These are phyloP conservation scores for Russula griseocarnosa DNA, from an alignment of 768 basidiomycete genomes.

Conservation along the genomic window DNA sequence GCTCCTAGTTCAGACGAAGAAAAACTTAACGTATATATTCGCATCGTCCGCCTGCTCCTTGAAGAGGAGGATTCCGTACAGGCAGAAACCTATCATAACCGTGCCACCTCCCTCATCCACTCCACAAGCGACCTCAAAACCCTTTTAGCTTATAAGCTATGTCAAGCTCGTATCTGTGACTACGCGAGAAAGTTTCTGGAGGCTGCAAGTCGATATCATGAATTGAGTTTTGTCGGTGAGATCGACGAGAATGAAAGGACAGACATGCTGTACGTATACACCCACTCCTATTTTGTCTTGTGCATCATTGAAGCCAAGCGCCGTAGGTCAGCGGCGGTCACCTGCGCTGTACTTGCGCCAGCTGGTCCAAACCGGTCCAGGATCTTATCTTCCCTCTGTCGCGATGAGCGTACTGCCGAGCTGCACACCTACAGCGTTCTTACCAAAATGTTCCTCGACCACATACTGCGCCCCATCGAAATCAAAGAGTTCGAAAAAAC, in stretches of 20 bases:
- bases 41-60: constrained; percentile 88
- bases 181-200: constrained; percentile 90
- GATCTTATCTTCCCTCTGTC: constrained; percentile 84
- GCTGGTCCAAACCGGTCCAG: constrained; percentile 96
- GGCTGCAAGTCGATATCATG: constrained; percentile 91
- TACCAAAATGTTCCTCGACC: constrained; percentile 97
- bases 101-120: constrained; percentile 86
- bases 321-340: constrained; percentile 80
- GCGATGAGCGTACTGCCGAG: constrained; percentile 84
- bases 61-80: constrained; percentile 97
- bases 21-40: constrained; percentile 85
- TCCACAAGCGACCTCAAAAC: constrained; percentile 75
- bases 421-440: constrained; percentile 86
- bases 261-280: constrained; percentile 72
- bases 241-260: constrained; percentile 92
- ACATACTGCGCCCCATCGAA: constrained; percentile 87
- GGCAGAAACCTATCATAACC: constrained; percentile 97
- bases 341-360: constrained; percentile 93
- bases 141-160: constrained; percentile 81
- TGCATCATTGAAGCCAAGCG: constrained; percentile 9
- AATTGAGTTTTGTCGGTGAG: constrained; percentile 84
- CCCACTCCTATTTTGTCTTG: constrained; percentile 4
- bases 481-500: constrained; percentile 85
- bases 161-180: constrained; percentile 92
- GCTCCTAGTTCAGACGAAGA: constrained; percentile 56